A percentile compares a stretch with the other conserved stretches of the same genome.
Evolutionary conservation across 768 basidiomycete species (phyloP).

Genomic region (Leccinum aurantiacum): DNA sequence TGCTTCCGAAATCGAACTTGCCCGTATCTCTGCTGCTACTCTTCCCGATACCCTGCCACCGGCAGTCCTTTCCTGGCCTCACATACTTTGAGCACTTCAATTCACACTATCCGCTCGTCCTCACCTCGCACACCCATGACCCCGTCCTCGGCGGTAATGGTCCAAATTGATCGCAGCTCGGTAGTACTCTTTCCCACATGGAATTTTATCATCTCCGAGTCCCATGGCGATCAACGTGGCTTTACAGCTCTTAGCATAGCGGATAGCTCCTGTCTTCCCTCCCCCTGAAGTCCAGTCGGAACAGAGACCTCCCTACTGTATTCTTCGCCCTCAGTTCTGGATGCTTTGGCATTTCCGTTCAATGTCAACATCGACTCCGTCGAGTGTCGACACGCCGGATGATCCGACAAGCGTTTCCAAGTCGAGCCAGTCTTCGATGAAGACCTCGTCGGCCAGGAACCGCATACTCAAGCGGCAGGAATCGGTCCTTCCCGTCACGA

Average conservation of each 20-base stretch:
- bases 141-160: constrained; percentile 14
- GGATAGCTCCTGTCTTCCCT: constrained; percentile 18
- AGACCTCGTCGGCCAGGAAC: constrained; percentile 1
- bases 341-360: constrained; percentile 20
- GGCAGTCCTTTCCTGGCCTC: constrained; percentile 4
- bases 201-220: constrained; percentile 21
- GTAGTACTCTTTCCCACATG: constrained; percentile 19
- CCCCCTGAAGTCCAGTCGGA: constrained; percentile 31
- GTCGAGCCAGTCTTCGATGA: background rate
- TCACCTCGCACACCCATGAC: constrained; percentile 11
- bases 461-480: constrained; percentile 13
- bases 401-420: background rate
- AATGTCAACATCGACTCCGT: constrained; percentile 15
- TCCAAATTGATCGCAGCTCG: constrained; percentile 21
- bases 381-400: background rate
- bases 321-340: constrained; percentile 15
- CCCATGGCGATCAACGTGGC: constrained; percentile 10
- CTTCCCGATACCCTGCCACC: background rate
- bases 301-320: background rate
- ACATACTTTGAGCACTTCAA: background rate
- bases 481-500: constrained; percentile 7
- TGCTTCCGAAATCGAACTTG: background rate
- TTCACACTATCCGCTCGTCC: constrained; percentile 5
- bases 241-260: constrained; percentile 1
- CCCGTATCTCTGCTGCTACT: background rate